Evolutionary conservation across 2,329 filamentous ascomycete genomes (phyloP), one percentile per base, ranked within the genome.

Genomic region (Leptodontidium sp.): DNA sequence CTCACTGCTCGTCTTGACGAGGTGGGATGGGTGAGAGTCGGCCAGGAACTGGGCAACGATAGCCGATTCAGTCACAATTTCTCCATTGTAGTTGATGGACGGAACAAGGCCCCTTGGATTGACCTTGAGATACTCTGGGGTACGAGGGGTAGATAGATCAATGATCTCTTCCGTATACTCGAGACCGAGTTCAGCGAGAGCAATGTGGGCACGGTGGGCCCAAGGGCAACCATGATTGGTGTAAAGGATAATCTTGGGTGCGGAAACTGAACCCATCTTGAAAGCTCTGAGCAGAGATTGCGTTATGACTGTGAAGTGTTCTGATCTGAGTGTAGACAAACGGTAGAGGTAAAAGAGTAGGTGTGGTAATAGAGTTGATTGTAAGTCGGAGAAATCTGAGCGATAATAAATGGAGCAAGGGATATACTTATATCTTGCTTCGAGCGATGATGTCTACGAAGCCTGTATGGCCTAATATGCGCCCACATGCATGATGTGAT

Each of bases 51-150:
- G 87, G 1, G 89, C 80, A n/a, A 95, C 88, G 70, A 95, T 87
- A 71, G 82, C 88, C 2, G 91, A 93, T 79, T 96, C 93, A 64
- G 87, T 88, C 76, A 96, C 84, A 77, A 92, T 90, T 71, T 91
- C 84, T 70, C 84, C 85, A 71, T 88, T 84, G 82, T 91, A 91
- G 29, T 86, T 85, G 66, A 96, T 81, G 0, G 88, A 82, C 0
- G 93, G 93, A 4, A 96, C 92, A 2, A 94, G 87, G 15, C 93
- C 93, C 67, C 92, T 88, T 72, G 92, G 92, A 82, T 95, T 94
- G 77, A 96, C 82, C 63, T 90, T 83, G 9, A 96, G 86, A 78
- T 95, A 96, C 83, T 90, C 92, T 47, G 87, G 83, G 35, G 90
- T 88, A 11, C 93, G 88, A 0, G 93, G 92, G 11, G 80, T 85